Conservation (phyloP, 768 basidiomycete species). For the Boletellus ananiceps region DNA sequence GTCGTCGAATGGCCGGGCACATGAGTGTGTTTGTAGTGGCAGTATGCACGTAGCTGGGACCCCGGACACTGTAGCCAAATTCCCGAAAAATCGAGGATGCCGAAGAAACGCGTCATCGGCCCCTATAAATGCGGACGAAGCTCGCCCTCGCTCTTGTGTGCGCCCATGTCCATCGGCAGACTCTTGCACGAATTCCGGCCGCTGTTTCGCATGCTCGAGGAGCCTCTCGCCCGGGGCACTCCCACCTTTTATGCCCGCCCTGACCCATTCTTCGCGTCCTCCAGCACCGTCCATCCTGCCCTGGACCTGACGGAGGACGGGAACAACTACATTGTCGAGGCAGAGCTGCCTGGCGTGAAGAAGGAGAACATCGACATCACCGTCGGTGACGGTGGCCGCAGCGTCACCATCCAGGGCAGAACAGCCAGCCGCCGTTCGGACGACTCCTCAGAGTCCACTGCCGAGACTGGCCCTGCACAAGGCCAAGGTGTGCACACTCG, state of each 20-base stretch:
- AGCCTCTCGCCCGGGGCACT: conserved; percentile 47
- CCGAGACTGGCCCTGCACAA: conserved; percentile 7
- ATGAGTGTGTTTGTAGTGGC: conserved; percentile 1
- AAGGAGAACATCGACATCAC: conserved; percentile 72
- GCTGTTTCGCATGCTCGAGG: conserved; percentile 71
- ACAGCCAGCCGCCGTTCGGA: conserved; percentile 29
- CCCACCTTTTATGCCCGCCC: conserved; percentile 30
- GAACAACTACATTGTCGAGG: conserved; percentile 63
- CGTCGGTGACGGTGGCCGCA: conserved; percentile 65
- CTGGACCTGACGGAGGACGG: conserved; percentile 67
- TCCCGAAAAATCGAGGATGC: conserved; percentile 20
- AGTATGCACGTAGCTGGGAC: conserved; percentile 12
- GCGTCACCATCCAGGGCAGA: conserved; percentile 69
- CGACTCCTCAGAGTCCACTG: conserved; percentile 19
- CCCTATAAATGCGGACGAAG: conserved; percentile 7
- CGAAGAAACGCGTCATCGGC: conserved; percentile 13
- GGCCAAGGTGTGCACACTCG: conserved; percentile 27
- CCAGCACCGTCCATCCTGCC: conserved; percentile 42
- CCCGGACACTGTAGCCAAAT: conserved; percentile 6
- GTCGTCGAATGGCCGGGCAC: conserved; percentile 77
- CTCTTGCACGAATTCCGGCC: conserved; percentile 69
- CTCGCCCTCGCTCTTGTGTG: neutral
- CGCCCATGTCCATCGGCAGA: conserved; percentile 61
- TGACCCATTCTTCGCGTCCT: conserved; percentile 45
- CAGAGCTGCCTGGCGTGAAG: conserved; percentile 74